A percentile compares a stretch with the other conserved stretches of the same genome.
Evolutionary conservation across 1,284 basidiomycete species (phyloP).

Genomic region (Phellopilus nigrolimitatus): DNA sequence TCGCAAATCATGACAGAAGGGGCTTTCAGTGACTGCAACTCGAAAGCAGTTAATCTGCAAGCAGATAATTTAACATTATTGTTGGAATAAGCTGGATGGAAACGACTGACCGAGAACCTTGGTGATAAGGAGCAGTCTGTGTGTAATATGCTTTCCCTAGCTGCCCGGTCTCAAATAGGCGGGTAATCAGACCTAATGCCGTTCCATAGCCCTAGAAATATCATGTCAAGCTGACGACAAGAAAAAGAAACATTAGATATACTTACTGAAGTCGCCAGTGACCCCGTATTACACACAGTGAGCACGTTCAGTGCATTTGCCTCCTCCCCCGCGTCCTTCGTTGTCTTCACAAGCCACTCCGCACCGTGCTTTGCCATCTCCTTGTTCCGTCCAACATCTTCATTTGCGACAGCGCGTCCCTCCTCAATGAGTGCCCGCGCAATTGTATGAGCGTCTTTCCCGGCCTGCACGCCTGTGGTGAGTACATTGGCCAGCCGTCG

Average conservation of each 20-base stretch:
- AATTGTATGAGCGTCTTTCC: conserved; percentile 35
- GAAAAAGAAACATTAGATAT: conserved; percentile 1
- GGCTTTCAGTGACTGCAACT: conserved; percentile 76
- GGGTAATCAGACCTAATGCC: conserved; percentile 88
- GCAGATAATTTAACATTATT: neutral
- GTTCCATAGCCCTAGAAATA: conserved; percentile 83
- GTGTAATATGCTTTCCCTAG: conserved; percentile 84
- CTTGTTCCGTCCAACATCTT: conserved; percentile 82
- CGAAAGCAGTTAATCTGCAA: conserved; percentile 75
- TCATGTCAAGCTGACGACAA: conserved; percentile 13
- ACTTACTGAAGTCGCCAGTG: conserved; percentile 83
- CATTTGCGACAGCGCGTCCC: conserved; percentile 64
- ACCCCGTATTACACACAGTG: conserved; percentile 96
- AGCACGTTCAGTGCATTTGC: conserved; percentile 66
- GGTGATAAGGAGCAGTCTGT: conserved; percentile 91
- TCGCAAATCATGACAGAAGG: conserved; percentile 93
- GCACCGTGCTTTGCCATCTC: conserved; percentile 79
- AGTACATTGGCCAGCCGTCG: conserved; percentile 46
- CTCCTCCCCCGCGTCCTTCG: conserved; percentile 42
- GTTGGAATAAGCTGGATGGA: neutral
- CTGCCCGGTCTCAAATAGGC: conserved; percentile 72
- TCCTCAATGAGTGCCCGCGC: conserved; percentile 59
- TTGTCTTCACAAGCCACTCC: conserved; percentile 70
- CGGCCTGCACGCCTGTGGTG: neutral
- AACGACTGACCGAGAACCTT: conserved; percentile 63